A percentile compares a stretch with the other conserved stretches of the same genome.
Evolutionary conservation across 768 basidiomycete species (phyloP).

Genomic region (Lentinula sp.): DNA sequence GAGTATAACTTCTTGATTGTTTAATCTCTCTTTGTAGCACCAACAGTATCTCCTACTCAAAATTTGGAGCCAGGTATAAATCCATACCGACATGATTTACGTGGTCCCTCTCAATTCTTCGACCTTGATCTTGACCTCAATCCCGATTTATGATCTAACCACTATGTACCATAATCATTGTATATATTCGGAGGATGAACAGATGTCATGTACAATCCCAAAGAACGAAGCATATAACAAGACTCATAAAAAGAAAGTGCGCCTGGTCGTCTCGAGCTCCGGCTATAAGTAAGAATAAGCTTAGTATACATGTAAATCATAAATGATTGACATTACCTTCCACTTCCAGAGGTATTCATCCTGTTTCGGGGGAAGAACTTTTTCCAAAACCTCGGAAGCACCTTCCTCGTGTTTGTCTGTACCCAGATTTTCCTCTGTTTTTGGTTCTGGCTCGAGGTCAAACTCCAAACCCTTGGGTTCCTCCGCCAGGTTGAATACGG

Average conservation of each 20-base stretch:
- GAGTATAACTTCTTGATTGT: neutral
- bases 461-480: slow-evolving; percentile 51
- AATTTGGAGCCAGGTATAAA: slow-evolving; percentile 49
- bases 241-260: slow-evolving; percentile 79
- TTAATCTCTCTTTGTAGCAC: slow-evolving; percentile 34
- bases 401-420: slow-evolving; percentile 22
- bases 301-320: neutral
- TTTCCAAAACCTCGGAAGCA: slow-evolving; percentile 12
- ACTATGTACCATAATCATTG: neutral
- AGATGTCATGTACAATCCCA: neutral
- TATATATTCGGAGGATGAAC: neutral
- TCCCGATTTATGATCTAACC: slow-evolving; percentile 53
- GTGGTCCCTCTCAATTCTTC: slow-evolving; percentile 57
- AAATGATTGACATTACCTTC: slow-evolving; percentile 59
- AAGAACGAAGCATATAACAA: neutral
- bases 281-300: slow-evolving; percentile 43
- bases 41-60: slow-evolving; percentile 54
- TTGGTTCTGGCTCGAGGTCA: slow-evolving; percentile 26
- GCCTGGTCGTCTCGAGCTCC: slow-evolving; percentile 86
- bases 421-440: slow-evolving; percentile 21
- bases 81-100: slow-evolving; percentile 67
- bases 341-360: slow-evolving; percentile 86
- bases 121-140: slow-evolving; percentile 83
- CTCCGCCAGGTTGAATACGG: slow-evolving; percentile 65
- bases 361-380: slow-evolving; percentile 50